Evolutionary conservation across 257 asterid genomes (phyloP).

Genomic region (Solanum bulbocastanum): DNA sequence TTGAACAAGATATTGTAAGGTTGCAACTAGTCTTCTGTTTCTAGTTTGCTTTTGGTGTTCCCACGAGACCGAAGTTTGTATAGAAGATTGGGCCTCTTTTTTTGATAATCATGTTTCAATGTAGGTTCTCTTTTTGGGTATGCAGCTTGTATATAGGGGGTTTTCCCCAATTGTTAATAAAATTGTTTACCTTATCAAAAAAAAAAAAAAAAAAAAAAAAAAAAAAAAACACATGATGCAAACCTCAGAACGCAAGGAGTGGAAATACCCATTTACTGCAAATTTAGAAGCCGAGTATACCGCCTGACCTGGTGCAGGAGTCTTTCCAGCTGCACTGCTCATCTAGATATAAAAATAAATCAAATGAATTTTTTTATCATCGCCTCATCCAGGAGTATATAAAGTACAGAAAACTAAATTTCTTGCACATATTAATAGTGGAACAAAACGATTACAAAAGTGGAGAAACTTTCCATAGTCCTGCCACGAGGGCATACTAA

Average conservation of each 20-base stretch:
- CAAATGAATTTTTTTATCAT: neutral
- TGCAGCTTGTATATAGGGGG: neutral
- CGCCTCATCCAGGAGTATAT: neutral
- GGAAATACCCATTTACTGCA: slow-evolving; percentile 87
- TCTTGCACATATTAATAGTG: neutral
- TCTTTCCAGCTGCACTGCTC: slow-evolving; percentile 99
- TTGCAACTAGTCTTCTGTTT: neutral
- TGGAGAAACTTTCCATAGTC: neutral
- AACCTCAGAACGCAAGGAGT: slow-evolving; percentile 94
- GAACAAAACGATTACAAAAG: neutral
- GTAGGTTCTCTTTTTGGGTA: neutral
- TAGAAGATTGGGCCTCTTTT: neutral
- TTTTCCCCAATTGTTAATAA: neutral
- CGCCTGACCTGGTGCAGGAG: slow-evolving; percentile 97
- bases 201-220: neutral
- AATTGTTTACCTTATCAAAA: neutral
- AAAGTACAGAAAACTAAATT: neutral
- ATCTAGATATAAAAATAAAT: slow-evolving; percentile 38
- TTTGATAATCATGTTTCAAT: neutral
- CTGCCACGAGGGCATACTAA: neutral
- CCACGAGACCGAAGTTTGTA: neutral
- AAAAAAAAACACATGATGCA: neutral
- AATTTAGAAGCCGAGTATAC: slow-evolving; percentile 87
- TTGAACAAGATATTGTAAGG: neutral
- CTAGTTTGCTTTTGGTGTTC: neutral